These are phyloP conservation scores for Pseudocercospora macadamiae DNA, from an alignment of 2,329 filamentous ascomycete species.

Conservation along the genomic window DNA sequence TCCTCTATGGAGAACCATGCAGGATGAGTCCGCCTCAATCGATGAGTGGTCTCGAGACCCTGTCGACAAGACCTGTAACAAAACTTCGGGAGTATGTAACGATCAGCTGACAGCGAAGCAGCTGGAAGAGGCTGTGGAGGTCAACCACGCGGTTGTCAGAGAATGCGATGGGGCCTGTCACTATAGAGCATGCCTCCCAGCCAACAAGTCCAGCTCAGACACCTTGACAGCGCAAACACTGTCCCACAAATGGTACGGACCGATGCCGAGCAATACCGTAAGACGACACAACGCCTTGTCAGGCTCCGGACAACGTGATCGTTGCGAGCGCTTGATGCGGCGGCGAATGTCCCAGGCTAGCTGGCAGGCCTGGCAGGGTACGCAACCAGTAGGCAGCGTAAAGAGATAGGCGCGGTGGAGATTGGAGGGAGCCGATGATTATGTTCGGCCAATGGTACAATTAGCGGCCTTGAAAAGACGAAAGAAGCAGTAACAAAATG, in stretches of 20 bases:
- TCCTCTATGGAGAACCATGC: slow-evolving; percentile 2
- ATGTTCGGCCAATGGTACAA: slow-evolving; percentile 26
- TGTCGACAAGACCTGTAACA: neutral
- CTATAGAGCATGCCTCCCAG: slow-evolving; percentile 21
- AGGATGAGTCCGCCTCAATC: neutral
- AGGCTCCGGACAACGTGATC: slow-evolving; percentile 1
- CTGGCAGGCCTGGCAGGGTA: slow-evolving; percentile 14
- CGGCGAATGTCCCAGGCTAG: slow-evolving; percentile 11
- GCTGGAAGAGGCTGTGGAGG: neutral
- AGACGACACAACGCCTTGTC: neutral
- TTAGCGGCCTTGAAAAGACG: slow-evolving; percentile 9
- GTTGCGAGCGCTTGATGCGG: slow-evolving; percentile 14
- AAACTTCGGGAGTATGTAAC: neutral
- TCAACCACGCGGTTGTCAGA: neutral
- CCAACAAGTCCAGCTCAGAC: slow-evolving; percentile 12
- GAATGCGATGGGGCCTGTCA: slow-evolving; percentile 6
- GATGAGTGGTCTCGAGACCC: neutral
- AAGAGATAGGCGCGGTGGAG: slow-evolving; percentile 18
- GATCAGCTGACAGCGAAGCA: neutral
- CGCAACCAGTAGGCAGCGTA: slow-evolving; percentile 15
- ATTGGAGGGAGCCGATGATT: slow-evolving; percentile 23
- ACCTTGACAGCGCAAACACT: slow-evolving; percentile 11
- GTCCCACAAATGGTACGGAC: slow-evolving; percentile 7
- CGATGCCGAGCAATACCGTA: slow-evolving; percentile 13
- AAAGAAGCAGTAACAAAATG: slow-evolving; percentile 14